phyloP scores from a whole-genome alignment of 2,329 filamentous ascomycete genomes.

The Grosmannia clavigera region DNA sequence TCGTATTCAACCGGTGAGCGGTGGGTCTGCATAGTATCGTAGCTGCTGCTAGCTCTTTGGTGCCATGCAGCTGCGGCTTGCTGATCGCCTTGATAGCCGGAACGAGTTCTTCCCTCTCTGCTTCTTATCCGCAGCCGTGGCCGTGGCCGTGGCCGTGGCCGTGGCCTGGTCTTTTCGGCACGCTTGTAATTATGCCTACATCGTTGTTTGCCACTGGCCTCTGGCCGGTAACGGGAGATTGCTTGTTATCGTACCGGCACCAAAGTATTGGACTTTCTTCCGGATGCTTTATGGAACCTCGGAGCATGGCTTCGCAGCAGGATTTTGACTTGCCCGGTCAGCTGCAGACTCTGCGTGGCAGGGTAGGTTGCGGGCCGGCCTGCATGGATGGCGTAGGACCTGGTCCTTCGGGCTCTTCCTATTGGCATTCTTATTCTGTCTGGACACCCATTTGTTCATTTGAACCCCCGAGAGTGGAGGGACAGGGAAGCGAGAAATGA shows the following conservation, averaged over 20 bases:
- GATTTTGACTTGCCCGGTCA: not conserved
- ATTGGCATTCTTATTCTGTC: not conserved
- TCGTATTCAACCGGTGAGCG: not conserved
- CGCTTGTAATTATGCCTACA: too few relatives aligned
- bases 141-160: too few relatives aligned
- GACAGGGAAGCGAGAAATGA: not conserved
- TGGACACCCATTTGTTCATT: not conserved
- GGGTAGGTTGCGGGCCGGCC: not conserved
- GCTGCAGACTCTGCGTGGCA: not conserved
- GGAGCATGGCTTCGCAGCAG: too few relatives aligned
- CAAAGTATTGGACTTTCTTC: too few relatives aligned
- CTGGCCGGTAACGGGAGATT: too few relatives aligned
- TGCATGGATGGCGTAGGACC: not conserved
- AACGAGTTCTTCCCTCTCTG: too few relatives aligned
- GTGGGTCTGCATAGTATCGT: not conserved
- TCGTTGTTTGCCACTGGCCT: too few relatives aligned
- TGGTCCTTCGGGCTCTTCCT: not conserved
- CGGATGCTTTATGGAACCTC: not conserved
- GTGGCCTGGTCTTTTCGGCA: too few relatives aligned
- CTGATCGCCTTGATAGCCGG: not conserved
- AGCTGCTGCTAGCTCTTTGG: not conserved
- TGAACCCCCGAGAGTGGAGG: not conserved
- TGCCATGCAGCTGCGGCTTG: not conserved
- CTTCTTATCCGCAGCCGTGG: too few relatives aligned
- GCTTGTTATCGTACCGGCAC: too few relatives aligned